Evolutionary conservation across 495 filamentous ascomycete species (phyloP).

Genomic region (Talaromyces proteolyticus): DNA sequence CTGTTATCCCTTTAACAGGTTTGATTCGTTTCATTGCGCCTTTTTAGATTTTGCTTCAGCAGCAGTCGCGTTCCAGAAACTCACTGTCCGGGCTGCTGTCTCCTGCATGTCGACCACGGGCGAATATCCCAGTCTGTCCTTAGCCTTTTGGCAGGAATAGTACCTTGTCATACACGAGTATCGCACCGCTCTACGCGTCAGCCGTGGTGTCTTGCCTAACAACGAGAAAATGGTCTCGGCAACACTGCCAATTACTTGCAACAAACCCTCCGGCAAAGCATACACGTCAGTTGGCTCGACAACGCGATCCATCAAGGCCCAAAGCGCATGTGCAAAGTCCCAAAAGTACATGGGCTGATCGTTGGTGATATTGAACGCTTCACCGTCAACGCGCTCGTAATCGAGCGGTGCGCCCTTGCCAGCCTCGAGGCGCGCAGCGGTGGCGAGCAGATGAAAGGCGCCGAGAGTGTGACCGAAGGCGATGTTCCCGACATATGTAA

Average conservation of each 20-base stretch:
- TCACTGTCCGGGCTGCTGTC: conserved; percentile 63
- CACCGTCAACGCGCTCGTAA: conserved; percentile 80
- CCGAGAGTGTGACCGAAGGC: conserved; percentile 44
- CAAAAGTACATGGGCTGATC: conserved; percentile 91
- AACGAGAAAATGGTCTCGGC: conserved; percentile 64
- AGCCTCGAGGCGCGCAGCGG: conserved; percentile 42
- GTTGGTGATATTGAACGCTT: conserved; percentile 95
- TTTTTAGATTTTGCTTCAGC: conserved; percentile 35
- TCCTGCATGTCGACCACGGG: conserved; percentile 72
- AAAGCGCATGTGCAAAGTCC: conserved; percentile 80
- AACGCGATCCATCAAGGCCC: conserved; percentile 62
- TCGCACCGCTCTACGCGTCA: conserved; percentile 69
- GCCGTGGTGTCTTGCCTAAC: conserved; percentile 65
- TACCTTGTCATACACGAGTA: conserved; percentile 80
- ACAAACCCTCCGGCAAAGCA: conserved; percentile 58
- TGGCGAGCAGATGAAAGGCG: conserved; percentile 64
- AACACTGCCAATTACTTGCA: conserved; percentile 58
- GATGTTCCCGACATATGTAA: conserved; percentile 50
- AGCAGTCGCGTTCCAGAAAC: conserved; percentile 53
- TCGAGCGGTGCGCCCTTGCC: conserved; percentile 56
- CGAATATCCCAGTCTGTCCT: conserved; percentile 65
- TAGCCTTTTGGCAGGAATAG: conserved; percentile 82
- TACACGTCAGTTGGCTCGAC: conserved; percentile 63
- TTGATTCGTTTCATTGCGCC: conserved; percentile 22
- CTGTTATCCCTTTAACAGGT: too few relatives aligned